Percentiles rank a stretch among this genome's conserved stretches.
Evolutionary conservation across 371 early-diverging fungal species (phyloP).

Genomic region (Syncephalastrum racemosum): DNA sequence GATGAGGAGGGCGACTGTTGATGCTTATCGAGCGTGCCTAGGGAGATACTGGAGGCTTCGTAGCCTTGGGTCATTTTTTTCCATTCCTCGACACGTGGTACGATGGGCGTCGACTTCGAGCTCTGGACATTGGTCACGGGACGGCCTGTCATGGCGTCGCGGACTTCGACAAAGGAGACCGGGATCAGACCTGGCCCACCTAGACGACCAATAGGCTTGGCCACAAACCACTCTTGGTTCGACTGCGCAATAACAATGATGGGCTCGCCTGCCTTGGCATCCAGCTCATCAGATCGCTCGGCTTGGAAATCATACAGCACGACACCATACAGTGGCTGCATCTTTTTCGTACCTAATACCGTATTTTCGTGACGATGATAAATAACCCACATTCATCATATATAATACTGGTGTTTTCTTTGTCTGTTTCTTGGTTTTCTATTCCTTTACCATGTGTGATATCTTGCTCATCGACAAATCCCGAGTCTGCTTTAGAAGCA

Average conservation of each 20-base stretch:
- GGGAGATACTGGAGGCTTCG: constrained; percentile 56
- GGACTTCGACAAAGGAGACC: constrained; percentile 73
- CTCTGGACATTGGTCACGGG: constrained; percentile 53
- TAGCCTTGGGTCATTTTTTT: constrained; percentile 66
- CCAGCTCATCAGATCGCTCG: constrained; percentile 76
- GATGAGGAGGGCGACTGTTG: constrained; percentile 16
- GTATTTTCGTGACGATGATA: too few relatives aligned
- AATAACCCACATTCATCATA: neutral
- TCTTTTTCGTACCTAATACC: constrained; percentile 15
- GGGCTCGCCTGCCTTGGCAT: constrained; percentile 70
- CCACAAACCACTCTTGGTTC: constrained; percentile 82
- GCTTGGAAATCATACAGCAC: constrained; percentile 79
- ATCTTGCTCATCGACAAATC: constrained; percentile 22
- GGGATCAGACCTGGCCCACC: constrained; percentile 81
- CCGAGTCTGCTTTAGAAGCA: constrained; percentile 21
- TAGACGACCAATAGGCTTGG: constrained; percentile 66
- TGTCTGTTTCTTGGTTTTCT: neutral
- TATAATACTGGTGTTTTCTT: constrained; percentile 4
- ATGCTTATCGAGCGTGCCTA: constrained; percentile 39
- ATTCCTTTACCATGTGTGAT: constrained; percentile 16
- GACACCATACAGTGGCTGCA: constrained; percentile 64
- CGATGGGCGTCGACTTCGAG: constrained; percentile 14
- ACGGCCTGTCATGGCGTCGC: constrained; percentile 65
- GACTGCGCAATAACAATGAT: constrained; percentile 80
- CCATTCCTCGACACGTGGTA: constrained; percentile 67